Conservation (phyloP, 1,284 basidiomycete genomes). For the Hemileia vastatrix region DNA sequence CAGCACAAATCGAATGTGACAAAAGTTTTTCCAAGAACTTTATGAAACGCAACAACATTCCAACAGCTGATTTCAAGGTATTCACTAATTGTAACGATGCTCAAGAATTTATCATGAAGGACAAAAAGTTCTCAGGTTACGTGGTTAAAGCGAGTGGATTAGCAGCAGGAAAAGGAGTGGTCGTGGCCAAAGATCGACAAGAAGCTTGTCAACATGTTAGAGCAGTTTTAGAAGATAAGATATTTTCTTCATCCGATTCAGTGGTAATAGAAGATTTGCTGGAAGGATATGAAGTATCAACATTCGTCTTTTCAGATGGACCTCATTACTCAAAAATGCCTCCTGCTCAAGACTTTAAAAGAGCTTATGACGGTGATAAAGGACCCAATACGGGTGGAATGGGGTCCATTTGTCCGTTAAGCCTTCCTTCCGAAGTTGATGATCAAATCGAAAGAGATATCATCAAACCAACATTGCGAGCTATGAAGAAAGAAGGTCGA, state of each 20-base stretch:
- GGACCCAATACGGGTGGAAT: conserved; percentile 95
- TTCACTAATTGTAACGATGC: conserved; percentile 67
- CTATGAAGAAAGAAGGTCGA: conserved; percentile 91
- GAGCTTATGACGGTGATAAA: conserved; percentile 89
- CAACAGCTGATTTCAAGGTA: conserved; percentile 73
- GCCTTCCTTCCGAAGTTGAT: conserved; percentile 67
- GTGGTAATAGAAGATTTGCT: conserved; percentile 83
- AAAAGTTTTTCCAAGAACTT: conserved; percentile 95
- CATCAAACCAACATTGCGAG: conserved; percentile 73
- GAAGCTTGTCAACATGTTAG: conserved; percentile 70
- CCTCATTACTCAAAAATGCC: conserved; percentile 84
- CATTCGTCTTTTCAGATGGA: conserved; percentile 94
- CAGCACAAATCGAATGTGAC: conserved; percentile 92
- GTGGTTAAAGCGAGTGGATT: conserved; percentile 93
- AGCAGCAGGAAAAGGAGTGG: conserved; percentile 89
- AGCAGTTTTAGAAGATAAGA: conserved; percentile 73
- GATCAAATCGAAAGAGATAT: conserved; percentile 60
- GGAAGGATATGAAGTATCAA: conserved; percentile 79
- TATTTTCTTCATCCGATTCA: conserved; percentile 75
- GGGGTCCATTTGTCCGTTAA: conserved; percentile 96
- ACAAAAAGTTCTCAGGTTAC: conserved; percentile 47
- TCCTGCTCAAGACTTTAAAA: conserved; percentile 94
- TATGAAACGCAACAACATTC: conserved; percentile 84
- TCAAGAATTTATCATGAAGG: conserved; percentile 64
- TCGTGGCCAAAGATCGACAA: conserved; percentile 71